Conservation (phyloP, 331 rosid genomes). For the Rhamnella rubrinervis region DNA sequence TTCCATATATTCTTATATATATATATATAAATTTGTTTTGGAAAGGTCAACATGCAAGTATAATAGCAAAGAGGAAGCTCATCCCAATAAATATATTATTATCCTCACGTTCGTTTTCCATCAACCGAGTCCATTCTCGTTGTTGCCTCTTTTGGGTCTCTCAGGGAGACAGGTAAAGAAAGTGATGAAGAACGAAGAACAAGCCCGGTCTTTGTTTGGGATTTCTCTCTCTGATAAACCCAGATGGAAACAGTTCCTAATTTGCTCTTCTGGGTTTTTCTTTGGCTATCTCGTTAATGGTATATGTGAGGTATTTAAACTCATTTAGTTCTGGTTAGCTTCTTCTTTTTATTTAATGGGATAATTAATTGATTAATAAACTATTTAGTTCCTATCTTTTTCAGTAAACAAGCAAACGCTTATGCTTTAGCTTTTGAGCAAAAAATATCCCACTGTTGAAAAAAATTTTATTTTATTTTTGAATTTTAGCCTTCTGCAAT, state of each 20-base stretch:
- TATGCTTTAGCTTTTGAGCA: conserved; percentile 2
- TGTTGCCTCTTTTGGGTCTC: background rate
- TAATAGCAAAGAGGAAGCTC: background rate
- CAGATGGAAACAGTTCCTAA: conserved; percentile 86
- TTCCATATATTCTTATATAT: conserved; percentile 9
- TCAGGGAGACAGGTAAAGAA: conserved; percentile 3
- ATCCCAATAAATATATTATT: background rate
- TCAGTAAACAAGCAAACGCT: conserved; percentile 11
- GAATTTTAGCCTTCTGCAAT: background rate
- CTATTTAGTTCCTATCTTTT: background rate
- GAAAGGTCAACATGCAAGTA: conserved; percentile 53
- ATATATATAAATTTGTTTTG: conserved; percentile 1
- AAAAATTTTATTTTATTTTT: background rate
- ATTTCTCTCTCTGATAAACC: conserved; percentile 85
- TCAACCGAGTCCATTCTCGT: background rate
- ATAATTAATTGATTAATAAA: background rate
- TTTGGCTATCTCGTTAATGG: conserved; percentile 96
- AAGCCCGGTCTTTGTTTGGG: conserved; percentile 75
- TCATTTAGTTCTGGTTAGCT: background rate
- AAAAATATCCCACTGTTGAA: background rate
- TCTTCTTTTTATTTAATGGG: conserved; percentile 23
- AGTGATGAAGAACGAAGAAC: conserved; percentile 76
- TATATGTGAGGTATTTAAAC: conserved; percentile 72
- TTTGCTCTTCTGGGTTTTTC: conserved; percentile 95
- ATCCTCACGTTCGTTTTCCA: background rate